A percentile compares a stretch with the other conserved stretches of the same genome.
Evolutionary conservation across 257 asterid species (phyloP).

Genomic region (Marsdenia floribunda): DNA sequence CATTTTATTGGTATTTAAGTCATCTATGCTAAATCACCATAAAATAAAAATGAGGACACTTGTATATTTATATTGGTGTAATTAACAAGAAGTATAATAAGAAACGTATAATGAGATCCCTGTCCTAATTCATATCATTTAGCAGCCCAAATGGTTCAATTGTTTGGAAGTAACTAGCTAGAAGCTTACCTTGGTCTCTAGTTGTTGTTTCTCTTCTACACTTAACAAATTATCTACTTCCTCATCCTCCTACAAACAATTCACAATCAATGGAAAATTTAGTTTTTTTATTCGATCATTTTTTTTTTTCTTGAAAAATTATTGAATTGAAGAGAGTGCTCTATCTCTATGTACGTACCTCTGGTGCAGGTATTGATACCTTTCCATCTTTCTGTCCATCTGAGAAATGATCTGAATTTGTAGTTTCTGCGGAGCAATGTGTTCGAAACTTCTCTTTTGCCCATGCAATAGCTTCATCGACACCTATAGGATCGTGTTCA

Average conservation of each 20-base stretch:
- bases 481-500: constrained; percentile 50
- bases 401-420: constrained; percentile 28
- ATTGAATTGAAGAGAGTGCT: neutral
- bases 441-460: constrained; percentile 68
- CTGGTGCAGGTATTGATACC: constrained; percentile 3
- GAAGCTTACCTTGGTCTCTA: constrained; percentile 22
- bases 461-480: constrained; percentile 85
- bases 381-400: constrained; percentile 23
- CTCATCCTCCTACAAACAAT: constrained; percentile 32
- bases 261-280: neutral
- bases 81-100: too few species aligned
- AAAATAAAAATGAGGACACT: too few species aligned
- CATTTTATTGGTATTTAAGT: too few species aligned
- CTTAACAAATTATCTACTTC: constrained; percentile 32
- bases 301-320: neutral
- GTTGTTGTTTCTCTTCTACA: constrained; percentile 28
- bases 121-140: neutral
- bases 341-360: constrained; percentile 2
- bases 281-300: too few species aligned
- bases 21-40: too few species aligned
- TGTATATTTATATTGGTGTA: too few species aligned
- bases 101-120: too few species aligned
- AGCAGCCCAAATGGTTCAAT: neutral
- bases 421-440: constrained; percentile 29
- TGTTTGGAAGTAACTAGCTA: too few species aligned